phyloP scores from a whole-genome alignment of 257 asterid genomes.

The Solanum tacnaense region DNA sequence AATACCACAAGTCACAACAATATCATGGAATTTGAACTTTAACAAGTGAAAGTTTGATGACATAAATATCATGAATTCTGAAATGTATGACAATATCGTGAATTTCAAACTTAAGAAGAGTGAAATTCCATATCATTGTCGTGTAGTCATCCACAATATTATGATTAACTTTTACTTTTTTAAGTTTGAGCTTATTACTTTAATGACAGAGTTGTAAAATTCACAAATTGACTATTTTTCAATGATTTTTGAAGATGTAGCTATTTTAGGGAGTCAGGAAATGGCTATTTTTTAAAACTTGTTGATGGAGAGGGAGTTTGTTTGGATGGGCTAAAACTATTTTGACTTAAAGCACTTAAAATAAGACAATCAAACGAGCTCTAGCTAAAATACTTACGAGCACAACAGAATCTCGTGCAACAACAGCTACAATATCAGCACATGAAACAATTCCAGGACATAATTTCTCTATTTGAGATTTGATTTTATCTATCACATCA shows the following conservation, averaged over 20 bases:
- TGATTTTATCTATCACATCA: conserved; percentile 37
- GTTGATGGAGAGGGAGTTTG: not conserved
- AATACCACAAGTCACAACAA: not conserved
- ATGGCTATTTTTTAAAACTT: not conserved
- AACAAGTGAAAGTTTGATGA: not conserved
- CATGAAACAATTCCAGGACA: conserved; percentile 57
- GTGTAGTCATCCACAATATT: not conserved
- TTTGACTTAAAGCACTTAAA: not conserved
- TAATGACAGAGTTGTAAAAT: not conserved
- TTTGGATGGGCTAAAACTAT: not conserved
- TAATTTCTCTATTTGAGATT: conserved; percentile 25
- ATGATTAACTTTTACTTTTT: not conserved
- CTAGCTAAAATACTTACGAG: conserved; percentile 9
- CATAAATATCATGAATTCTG: not conserved
- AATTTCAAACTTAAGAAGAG: not conserved
- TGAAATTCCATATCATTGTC: not conserved
- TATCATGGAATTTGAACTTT: not conserved
- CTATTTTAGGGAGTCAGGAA: not conserved
- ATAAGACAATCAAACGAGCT: not conserved
- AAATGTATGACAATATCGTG: not conserved
- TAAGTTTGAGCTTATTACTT: not conserved
- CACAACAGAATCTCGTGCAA: conserved; percentile 53
- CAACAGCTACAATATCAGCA: conserved; percentile 50
- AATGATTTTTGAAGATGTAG: not conserved
- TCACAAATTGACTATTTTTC: not conserved